Base-by-base conservation (phyloP, 345 rosid species). In the Passiflora organensis region DNA sequence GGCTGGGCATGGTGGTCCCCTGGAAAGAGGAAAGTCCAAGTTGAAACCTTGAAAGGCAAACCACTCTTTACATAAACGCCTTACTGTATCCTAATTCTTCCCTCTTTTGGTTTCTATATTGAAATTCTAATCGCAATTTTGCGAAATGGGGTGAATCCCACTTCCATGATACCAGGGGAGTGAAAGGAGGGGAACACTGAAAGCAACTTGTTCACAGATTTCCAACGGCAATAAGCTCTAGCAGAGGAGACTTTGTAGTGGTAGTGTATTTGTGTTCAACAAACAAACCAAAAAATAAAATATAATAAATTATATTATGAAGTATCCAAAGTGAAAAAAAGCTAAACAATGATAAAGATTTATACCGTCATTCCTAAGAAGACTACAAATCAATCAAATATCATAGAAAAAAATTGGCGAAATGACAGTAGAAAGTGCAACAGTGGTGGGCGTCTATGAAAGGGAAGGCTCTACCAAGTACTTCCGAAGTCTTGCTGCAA, bases 401-500 rank as follows among this genome's bases (percentile, higher is more conserved):
- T 44, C 48, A 44, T 44, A 10, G 18, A 44, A 1, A 21, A 36
- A 22, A n/a, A 32, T 2, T 13, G 6, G 1, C 0, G 15, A 21
- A 1, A 13, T 11, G 12, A 59, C 5, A 10, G 15, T 28, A 25
- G 44, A 41, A 28, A 24, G 18, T 8, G 25, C 37, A 18, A 16
- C 6, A 10, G 21, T 6, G 32, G 32, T 6, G 17, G n/a, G 13
- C 28, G 14, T 19, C 13, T 16, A 21, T 15, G 39, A 36, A 36
- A 53, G 6, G 38, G 32, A 32, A 15, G 46, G 18, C 20, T n/a
- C 21, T 13, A 1, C 16, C 28, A 17, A 44, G 19, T 15, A 22
- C 36, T 58, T 58, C n/a, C 36, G 32, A 60, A 50, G 49, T 42
- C n/a, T 25, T 50, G 18, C 38, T 58, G 23, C 41, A 28, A 11